phyloP scores from a whole-genome alignment of 2,329 filamentous ascomycete species.

The Venturia nashicola region DNA sequence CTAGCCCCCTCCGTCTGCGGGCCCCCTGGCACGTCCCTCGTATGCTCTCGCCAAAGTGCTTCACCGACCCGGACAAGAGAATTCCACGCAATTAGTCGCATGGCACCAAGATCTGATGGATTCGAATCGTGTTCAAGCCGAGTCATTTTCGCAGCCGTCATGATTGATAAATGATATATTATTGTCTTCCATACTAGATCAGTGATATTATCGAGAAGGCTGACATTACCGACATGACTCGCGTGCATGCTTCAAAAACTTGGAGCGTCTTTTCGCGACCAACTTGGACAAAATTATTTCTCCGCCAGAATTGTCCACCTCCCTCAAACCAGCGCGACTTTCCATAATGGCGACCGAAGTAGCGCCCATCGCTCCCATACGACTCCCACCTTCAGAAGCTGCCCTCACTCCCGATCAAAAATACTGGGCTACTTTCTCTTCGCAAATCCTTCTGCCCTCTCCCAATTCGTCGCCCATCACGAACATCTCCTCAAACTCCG shows the following conservation, averaged over 20 bases:
- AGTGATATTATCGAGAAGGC: too few relatives aligned
- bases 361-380: constrained; percentile 65
- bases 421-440: constrained; percentile 95
- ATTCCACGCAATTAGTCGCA: neutral
- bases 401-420: constrained; percentile 82
- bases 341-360: constrained; percentile 74
- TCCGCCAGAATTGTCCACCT: neutral
- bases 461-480: constrained; percentile 84
- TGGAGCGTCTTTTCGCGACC: neutral
- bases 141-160: neutral
- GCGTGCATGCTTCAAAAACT: neutral
- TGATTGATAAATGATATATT: neutral
- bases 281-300: neutral
- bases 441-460: constrained; percentile 78
- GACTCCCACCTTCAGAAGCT: constrained; percentile 70
- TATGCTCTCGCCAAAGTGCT: too few relatives aligned
- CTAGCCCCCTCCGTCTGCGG: too few relatives aligned
- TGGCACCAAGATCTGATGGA: neutral
- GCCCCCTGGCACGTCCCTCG: too few relatives aligned
- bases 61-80: too few relatives aligned
- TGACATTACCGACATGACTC: neutral
- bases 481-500: constrained; percentile 49
- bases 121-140: neutral
- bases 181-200: too few relatives aligned
- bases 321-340: neutral